Conservation (phyloP, 805 yeast genomes). For the Starmerella vitae region DNA sequence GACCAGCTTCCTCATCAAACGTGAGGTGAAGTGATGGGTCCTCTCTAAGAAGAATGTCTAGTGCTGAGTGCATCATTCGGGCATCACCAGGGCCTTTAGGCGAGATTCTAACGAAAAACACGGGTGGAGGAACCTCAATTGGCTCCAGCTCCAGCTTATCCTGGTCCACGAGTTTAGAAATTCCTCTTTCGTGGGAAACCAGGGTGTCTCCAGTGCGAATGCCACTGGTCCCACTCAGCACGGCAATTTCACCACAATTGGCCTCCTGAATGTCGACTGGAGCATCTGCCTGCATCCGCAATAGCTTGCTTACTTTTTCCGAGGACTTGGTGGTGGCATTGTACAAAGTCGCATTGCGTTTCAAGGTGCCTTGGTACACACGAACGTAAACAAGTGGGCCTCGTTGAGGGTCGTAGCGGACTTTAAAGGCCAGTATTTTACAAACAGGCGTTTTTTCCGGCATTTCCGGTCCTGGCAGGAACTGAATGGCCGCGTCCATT, state of each 20-base stretch:
- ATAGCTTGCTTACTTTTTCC: slow-evolving; percentile 51
- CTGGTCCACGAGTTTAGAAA: slow-evolving; percentile 34
- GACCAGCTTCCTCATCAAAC: slow-evolving; percentile 73
- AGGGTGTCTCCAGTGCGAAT: slow-evolving; percentile 86
- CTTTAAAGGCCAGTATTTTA: slow-evolving; percentile 82
- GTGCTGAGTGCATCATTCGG: slow-evolving; percentile 55
- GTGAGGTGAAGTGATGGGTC: slow-evolving; percentile 75
- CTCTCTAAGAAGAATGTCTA: slow-evolving; percentile 56
- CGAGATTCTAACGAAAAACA: slow-evolving; percentile 71
- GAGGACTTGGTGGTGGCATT: slow-evolving; percentile 60
- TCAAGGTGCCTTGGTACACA: slow-evolving; percentile 70
- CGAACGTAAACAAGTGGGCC: slow-evolving; percentile 78
- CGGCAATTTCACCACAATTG: slow-evolving; percentile 79
- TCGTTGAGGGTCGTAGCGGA: slow-evolving; percentile 61
- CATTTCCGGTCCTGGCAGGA: slow-evolving; percentile 58
- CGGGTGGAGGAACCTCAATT: slow-evolving; percentile 80
- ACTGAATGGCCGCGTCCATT: slow-evolving; percentile 66
- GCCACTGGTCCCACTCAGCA: slow-evolving; percentile 57
- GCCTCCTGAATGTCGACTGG: slow-evolving; percentile 58
- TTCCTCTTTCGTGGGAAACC: slow-evolving; percentile 46
- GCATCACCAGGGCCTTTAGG: slow-evolving; percentile 76
- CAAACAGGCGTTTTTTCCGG: slow-evolving; percentile 36
- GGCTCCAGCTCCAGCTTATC: slow-evolving; percentile 50
- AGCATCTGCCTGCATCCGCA: slow-evolving; percentile 77
- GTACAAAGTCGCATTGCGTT: slow-evolving; percentile 45